Base-by-base conservation (phyloP, 768 basidiomycete genomes). In the Mycena latifolia region DNA sequence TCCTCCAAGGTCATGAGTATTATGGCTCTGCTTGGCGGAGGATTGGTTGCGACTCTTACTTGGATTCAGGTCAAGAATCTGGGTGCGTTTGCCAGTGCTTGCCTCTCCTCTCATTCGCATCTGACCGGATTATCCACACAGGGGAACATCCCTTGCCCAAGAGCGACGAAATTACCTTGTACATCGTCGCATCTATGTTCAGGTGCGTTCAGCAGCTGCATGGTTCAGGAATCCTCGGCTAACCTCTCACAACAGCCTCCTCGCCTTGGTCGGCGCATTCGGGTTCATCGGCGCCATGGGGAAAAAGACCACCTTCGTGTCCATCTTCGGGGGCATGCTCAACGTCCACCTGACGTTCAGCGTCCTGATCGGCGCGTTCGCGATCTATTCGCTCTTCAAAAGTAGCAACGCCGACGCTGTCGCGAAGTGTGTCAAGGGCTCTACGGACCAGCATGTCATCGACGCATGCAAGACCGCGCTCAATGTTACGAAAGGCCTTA, bases 371-470 rank as follows among this genome's bases (percentile, higher is more conserved):
- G 87, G 86, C 22, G 77, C 81, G 54, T 87, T 80, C 76, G 78
- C 82, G 64, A 78, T 84, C 61, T 85, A 81, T 79, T 77, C 82
- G 63, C 71, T 88, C 52, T 86, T 82, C 79, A 79, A 82, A 65
- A 72, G 80, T 53, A 79, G 81, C 59, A 73, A 80, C 15, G 67
- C 75, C 56, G 14, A 74, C 12, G 77, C 79, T 8, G 71, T 86
- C 55, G 60, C 71, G 24, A 75, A 76, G 39, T 86, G 86, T 70
- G 71, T 83, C 45, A 77, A 78, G 29, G 76, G 75, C 11, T 72
- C 75, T 5, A 65, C 55, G 29, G 74, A 77, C 64, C 65, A 71
- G 3, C 53, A 73, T 37, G 77, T 77, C n/a, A 67, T 71, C 51
- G 77, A 81, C 22, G 70, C 79, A 3, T 88, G 87, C 74, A 75